Conservation (phyloP, 2,329 filamentous ascomycete species). For the Emergomyces orientalis region DNA sequence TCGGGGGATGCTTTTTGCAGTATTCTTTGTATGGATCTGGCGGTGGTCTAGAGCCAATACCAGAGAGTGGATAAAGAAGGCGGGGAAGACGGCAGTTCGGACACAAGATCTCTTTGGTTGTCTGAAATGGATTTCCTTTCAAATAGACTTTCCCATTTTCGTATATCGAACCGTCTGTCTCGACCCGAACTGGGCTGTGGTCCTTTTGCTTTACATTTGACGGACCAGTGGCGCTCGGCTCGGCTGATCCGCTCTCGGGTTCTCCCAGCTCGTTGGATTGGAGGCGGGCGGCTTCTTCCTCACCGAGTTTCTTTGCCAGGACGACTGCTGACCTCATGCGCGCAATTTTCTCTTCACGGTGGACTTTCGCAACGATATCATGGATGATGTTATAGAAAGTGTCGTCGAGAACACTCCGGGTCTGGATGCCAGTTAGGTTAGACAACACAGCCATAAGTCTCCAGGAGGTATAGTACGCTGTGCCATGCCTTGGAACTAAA, state of each 20-base stretch:
- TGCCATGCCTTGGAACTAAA: constrained; percentile 4
- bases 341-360: constrained; percentile 52
- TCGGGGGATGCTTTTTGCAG: constrained; percentile 51
- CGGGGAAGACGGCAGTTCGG: constrained; percentile 52
- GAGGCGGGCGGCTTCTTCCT: constrained; percentile 28
- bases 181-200: constrained; percentile 30
- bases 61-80: constrained; percentile 48
- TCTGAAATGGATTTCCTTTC: constrained; percentile 50
- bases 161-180: constrained; percentile 45
- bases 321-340: constrained; percentile 47
- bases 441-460: background rate
- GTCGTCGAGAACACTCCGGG: constrained; percentile 46
- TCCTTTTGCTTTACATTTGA: constrained; percentile 26
- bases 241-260: constrained; percentile 23
- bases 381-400: constrained; percentile 52
- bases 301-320: constrained; percentile 35
- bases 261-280: constrained; percentile 27
- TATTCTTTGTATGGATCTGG: constrained; percentile 47
- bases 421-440: constrained; percentile 22
- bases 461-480: constrained; percentile 1
- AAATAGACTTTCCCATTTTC: constrained; percentile 46
- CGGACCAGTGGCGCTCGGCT: constrained; percentile 28
- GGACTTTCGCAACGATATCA: constrained; percentile 48
- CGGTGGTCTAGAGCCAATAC: constrained; percentile 39
- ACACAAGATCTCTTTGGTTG: constrained; percentile 51